phyloP scores from a whole-genome alignment of 768 basidiomycete genomes.

The Albatrellus ellisii region DNA sequence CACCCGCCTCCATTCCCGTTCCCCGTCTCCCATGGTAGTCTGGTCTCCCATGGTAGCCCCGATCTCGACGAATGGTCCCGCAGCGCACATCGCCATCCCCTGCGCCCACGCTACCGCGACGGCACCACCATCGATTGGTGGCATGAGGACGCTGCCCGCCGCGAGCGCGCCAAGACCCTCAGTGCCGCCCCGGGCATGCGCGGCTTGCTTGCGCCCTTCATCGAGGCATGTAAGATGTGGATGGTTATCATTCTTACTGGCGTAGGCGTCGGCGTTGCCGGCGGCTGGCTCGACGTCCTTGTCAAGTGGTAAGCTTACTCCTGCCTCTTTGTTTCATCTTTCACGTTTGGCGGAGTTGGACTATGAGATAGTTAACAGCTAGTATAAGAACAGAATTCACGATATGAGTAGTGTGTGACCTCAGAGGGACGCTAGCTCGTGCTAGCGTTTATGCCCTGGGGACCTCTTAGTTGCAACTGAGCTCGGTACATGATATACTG shows the following conservation, averaged over 20 bases:
- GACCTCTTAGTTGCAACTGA: too few relatives aligned
- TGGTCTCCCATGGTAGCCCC: too few relatives aligned
- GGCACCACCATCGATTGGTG: slow-evolving; percentile 60
- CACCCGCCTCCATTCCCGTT: too few relatives aligned
- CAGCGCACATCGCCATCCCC: slow-evolving; percentile 8
- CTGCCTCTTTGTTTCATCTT: not conserved
- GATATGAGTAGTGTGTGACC: too few relatives aligned
- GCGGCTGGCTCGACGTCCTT: slow-evolving; percentile 61
- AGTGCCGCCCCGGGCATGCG: slow-evolving; percentile 40
- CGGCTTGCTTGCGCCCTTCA: slow-evolving; percentile 38
- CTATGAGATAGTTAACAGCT: too few relatives aligned
- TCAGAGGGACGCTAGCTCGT: too few relatives aligned
- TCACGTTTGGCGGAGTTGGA: not conserved
- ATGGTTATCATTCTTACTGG: slow-evolving; percentile 56
- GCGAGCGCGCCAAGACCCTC: slow-evolving; percentile 37
- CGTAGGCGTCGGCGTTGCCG: slow-evolving; percentile 50
- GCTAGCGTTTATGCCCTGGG: too few relatives aligned
- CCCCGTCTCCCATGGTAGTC: too few relatives aligned
- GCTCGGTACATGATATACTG: too few relatives aligned
- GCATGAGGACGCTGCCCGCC: slow-evolving; percentile 49
- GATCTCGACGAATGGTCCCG: slow-evolving; percentile 10
- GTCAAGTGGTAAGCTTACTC: slow-evolving; percentile 44
- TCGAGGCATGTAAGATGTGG: slow-evolving; percentile 52
- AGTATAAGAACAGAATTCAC: too few relatives aligned
- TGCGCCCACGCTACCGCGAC: slow-evolving; percentile 30